Percentiles rank a stretch among this genome's conserved stretches.
Conservation (phyloP, 805 yeast genomes). For the Metahyphopichia silvanorum region DNA sequence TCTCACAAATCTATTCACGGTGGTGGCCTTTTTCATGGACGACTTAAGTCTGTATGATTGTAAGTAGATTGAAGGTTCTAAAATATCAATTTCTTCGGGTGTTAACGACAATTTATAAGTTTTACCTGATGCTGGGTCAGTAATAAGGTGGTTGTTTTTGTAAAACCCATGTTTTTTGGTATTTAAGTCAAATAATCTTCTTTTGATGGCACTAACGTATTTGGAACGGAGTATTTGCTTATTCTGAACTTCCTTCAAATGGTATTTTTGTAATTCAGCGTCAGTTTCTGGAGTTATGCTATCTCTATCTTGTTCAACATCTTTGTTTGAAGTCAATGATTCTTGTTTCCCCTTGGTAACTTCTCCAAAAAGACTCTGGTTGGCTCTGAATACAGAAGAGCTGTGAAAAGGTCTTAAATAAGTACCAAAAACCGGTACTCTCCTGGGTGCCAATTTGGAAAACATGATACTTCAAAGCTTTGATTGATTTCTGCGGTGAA, state of each 20-base stretch:
- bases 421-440: no score
- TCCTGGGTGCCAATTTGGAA: no score
- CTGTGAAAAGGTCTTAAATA: no score
- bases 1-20: constrained; percentile 72
- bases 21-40: constrained; percentile 84
- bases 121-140: constrained; percentile 38
- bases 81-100: constrained; percentile 63
- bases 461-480: no score
- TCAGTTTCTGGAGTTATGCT: constrained; percentile 29
- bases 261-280: constrained; percentile 44
- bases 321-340: constrained; percentile 5
- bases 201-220: constrained; percentile 70
- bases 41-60: constrained; percentile 80
- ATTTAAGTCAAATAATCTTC: constrained; percentile 56
- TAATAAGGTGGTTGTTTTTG: constrained; percentile 55
- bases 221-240: constrained; percentile 50
- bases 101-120: constrained; percentile 56
- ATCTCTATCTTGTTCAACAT: constrained; percentile 8
- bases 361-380: constrained; percentile 8
- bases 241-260: constrained; percentile 40
- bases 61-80: constrained; percentile 86
- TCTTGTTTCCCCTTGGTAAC: constrained; percentile 6
- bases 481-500: no score
- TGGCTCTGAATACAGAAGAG: no score
- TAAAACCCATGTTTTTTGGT: constrained; percentile 65